Percentiles rank a stretch among this genome's conserved stretches.
Conservation (phyloP, 108 stramenopile genomes). For the Pseudonitzschia delicatissima region DNA sequence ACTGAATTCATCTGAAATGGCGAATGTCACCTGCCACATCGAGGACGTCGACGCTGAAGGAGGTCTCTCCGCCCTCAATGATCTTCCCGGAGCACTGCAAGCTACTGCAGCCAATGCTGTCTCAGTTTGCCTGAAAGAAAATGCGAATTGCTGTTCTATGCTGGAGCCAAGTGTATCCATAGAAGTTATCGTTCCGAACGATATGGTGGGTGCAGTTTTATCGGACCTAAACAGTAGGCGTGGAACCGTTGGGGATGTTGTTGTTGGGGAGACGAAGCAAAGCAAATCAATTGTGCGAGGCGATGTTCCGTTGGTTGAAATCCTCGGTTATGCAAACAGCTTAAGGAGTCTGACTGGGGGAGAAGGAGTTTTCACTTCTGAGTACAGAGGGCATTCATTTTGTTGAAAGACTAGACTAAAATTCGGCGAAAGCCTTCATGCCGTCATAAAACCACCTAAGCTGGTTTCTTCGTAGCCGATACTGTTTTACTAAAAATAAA, state of each 20-base stretch:
- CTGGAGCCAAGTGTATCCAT: slow-evolving; percentile 88
- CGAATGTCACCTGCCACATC: slow-evolving; percentile 73
- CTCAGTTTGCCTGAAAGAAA: slow-evolving; percentile 37
- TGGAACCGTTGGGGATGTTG: slow-evolving; percentile 82
- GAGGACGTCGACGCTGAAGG: slow-evolving; percentile 69
- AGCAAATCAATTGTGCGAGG: slow-evolving; percentile 72
- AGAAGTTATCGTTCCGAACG: slow-evolving; percentile 69
- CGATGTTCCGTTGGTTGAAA: slow-evolving; percentile 81
- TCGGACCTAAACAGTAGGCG: slow-evolving; percentile 79
- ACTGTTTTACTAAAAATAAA: not conserved
- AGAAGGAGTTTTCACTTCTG: slow-evolving; percentile 81
- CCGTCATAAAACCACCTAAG: too few relatives aligned
- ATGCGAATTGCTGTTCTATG: slow-evolving; percentile 34
- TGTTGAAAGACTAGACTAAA: too few relatives aligned
- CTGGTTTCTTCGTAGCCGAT: too few relatives aligned
- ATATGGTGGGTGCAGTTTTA: slow-evolving; percentile 81
- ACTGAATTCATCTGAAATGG: slow-evolving; percentile 54
- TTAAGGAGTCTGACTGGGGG: slow-evolving; percentile 82
- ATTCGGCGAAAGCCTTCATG: too few relatives aligned
- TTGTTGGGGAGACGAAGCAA: slow-evolving; percentile 47
- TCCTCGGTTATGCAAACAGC: slow-evolving; percentile 84
- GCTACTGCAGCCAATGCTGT: slow-evolving; percentile 75
- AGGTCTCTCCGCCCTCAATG: slow-evolving; percentile 50
- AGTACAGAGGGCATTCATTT: slow-evolving; percentile 78
- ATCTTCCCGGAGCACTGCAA: slow-evolving; percentile 71